Conservation (phyloP, 2,329 filamentous ascomycete species). For the Fusarium coffeatum region DNA sequence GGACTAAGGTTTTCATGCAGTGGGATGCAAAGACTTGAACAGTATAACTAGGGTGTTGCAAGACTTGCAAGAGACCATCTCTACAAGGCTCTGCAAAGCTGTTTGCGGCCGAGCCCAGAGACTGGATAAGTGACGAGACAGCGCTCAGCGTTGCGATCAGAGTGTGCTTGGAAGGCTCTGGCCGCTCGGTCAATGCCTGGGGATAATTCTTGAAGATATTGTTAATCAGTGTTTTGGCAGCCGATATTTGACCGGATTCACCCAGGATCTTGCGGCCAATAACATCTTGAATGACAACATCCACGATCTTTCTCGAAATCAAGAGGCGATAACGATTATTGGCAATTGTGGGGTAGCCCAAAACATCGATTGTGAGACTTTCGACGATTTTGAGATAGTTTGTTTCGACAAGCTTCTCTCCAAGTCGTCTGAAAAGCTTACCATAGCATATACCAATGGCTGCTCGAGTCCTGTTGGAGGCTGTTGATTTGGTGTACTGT, state of each 20-base stretch:
- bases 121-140: constrained; percentile 80
- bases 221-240: constrained; percentile 84
- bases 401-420: constrained; percentile 83
- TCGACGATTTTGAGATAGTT: constrained; percentile 85
- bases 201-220: constrained; percentile 94
- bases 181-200: constrained; percentile 84
- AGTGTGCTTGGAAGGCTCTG: constrained; percentile 89
- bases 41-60: constrained; percentile 95
- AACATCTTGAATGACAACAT: constrained; percentile 84
- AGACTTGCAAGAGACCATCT: constrained; percentile 87
- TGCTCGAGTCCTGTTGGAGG: constrained; percentile 82
- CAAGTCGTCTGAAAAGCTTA: constrained; percentile 80
- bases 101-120: constrained; percentile 84
- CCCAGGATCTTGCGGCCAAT: constrained; percentile 85
- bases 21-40: constrained; percentile 91
- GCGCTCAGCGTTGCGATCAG: constrained; percentile 83
- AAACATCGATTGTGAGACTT: constrained; percentile 81
- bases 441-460: constrained; percentile 90
- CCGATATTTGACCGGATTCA: constrained; percentile 87
- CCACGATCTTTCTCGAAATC: constrained; percentile 84
- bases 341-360: constrained; percentile 79
- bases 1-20: constrained; percentile 86
- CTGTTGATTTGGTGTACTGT: constrained; percentile 83
- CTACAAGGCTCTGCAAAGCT: constrained; percentile 84
- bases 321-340: constrained; percentile 91